Evolutionary conservation across 805 yeast genomes (phyloP).

Genomic region (Ogataea ramenticola): DNA sequence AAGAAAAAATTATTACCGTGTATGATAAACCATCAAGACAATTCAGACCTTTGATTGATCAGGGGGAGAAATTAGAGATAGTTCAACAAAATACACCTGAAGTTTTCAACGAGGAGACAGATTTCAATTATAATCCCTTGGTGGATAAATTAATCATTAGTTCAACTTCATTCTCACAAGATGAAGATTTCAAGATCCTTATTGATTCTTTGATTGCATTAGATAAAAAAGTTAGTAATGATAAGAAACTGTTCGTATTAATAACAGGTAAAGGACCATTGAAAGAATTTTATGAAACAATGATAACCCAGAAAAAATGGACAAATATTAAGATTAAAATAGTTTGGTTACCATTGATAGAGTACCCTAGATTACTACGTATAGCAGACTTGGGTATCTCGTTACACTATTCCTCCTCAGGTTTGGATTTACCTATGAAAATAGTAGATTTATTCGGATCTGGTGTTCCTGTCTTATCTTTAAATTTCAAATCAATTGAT

Average conservation of each 20-base stretch:
- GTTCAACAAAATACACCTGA: slow-evolving; percentile 28
- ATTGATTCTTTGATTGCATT: slow-evolving; percentile 61
- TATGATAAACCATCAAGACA: slow-evolving; percentile 79
- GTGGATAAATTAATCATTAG: slow-evolving; percentile 57
- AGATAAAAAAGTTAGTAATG: slow-evolving; percentile 26
- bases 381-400: slow-evolving; percentile 86
- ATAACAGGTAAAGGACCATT: slow-evolving; percentile 97
- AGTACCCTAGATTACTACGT: slow-evolving; percentile 70
- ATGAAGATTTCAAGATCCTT: slow-evolving; percentile 74
- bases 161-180: slow-evolving; percentile 93
- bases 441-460: slow-evolving; percentile 94
- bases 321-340: slow-evolving; percentile 43
- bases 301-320: slow-evolving; percentile 19
- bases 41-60: slow-evolving; percentile 44
- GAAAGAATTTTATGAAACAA: slow-evolving; percentile 35
- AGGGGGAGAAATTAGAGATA: slow-evolving; percentile 21
- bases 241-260: slow-evolving; percentile 41
- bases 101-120: slow-evolving; percentile 17
- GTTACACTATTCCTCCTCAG: slow-evolving; percentile 85
- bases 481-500: slow-evolving; percentile 65
- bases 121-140: slow-evolving; percentile 21
- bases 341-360: slow-evolving; percentile 72
- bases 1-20: slow-evolving; percentile 50
- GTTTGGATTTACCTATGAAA: slow-evolving; percentile 95
- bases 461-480: slow-evolving; percentile 84